Conservation (phyloP, 176 grass and related monocot species). For the Bothriochloa decipiens region DNA sequence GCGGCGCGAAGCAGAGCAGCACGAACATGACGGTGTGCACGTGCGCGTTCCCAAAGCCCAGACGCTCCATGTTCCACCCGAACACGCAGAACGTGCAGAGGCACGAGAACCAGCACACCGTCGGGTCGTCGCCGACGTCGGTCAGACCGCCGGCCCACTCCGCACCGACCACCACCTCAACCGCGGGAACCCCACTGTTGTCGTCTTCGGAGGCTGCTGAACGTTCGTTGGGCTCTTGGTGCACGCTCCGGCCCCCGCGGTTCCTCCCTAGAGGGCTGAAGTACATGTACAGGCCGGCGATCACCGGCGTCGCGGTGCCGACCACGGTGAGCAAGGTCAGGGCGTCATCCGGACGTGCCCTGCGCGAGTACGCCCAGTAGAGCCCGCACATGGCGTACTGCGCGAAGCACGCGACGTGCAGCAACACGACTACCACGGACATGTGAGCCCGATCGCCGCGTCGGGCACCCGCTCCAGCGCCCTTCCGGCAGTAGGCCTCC, state of each 20-base stretch:
- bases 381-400: slow-evolving; percentile 70
- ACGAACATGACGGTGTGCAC: slow-evolving; percentile 62
- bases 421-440: slow-evolving; percentile 55
- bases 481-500: slow-evolving; percentile 70
- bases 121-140: slow-evolving; percentile 59
- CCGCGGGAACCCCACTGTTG: background rate
- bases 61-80: slow-evolving; percentile 82
- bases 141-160: slow-evolving; percentile 61
- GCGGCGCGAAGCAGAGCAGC: slow-evolving; percentile 70
- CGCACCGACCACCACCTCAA: background rate
- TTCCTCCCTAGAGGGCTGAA: slow-evolving; percentile 64
- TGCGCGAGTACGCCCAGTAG: slow-evolving; percentile 60
- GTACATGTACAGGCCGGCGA: slow-evolving; percentile 57
- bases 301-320: slow-evolving; percentile 45
- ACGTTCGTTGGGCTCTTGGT: slow-evolving; percentile 37
- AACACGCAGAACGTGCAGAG: slow-evolving; percentile 80
- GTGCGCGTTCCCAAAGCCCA: slow-evolving; percentile 75
- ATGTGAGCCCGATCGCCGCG: slow-evolving; percentile 55
- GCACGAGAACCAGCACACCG: slow-evolving; percentile 58
- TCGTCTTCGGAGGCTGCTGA: background rate
- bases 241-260: slow-evolving; percentile 17
- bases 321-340: slow-evolving; percentile 46
- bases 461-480: background rate
- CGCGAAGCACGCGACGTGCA: slow-evolving; percentile 59
- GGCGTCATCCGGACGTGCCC: slow-evolving; percentile 44